Conservation (phyloP, 768 basidiomycete species). For the Paxillus rubicundulus region DNA sequence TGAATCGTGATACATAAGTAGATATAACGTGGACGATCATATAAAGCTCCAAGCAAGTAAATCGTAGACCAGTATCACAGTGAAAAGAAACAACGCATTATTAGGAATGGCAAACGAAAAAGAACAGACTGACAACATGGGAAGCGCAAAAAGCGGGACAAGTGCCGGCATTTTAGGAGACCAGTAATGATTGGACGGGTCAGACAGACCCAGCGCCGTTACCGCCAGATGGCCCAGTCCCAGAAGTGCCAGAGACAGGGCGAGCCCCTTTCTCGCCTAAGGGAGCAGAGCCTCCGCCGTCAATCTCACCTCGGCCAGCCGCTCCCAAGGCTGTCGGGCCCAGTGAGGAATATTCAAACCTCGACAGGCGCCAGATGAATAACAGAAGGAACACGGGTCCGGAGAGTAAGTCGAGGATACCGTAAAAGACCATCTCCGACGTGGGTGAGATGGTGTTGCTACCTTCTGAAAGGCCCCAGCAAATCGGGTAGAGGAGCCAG, state of each 20-base stretch:
- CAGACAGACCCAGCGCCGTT: no score
- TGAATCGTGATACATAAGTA: no score
- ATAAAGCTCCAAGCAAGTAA: no score
- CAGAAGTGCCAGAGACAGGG: not conserved
- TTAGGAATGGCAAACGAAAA: no score
- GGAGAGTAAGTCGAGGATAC: conserved; percentile 42
- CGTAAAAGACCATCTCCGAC: conserved; percentile 56
- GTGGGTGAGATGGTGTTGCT: conserved; percentile 48
- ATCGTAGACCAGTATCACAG: no score
- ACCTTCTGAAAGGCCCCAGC: conserved; percentile 55
- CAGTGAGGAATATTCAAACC: not conserved
- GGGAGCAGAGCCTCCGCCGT: not conserved
- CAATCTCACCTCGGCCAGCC: conserved; percentile 2
- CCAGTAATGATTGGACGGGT: no score
- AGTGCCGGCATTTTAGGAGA: no score
- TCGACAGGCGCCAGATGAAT: conserved; percentile 23
- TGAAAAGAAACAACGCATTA: no score
- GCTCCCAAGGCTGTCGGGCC: conserved; percentile 8
- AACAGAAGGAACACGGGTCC: conserved; percentile 38
- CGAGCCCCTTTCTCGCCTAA: not conserved
- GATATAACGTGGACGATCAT: no score
- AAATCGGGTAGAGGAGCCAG: conserved; percentile 57
- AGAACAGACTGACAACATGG: no score
- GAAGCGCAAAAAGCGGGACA: no score
- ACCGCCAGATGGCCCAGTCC: not conserved